Conservation (phyloP, 177 flowering plant genomes). For the Vitis hybrid region DNA sequence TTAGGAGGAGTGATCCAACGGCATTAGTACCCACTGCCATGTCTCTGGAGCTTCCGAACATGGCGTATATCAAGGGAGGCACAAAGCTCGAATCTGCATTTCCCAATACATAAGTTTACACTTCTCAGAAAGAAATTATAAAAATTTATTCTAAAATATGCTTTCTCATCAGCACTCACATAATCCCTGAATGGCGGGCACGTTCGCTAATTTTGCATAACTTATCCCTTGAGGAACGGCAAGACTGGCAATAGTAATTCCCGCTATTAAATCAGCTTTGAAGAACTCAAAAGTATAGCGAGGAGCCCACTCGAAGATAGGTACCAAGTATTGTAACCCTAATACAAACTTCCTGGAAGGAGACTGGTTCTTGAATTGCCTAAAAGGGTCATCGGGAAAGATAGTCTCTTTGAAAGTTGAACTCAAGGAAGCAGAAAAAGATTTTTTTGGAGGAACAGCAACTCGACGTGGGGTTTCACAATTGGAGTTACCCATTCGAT, state of each 20-base stretch:
- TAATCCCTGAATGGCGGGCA: conserved; percentile 76
- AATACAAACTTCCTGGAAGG: conserved; percentile 25
- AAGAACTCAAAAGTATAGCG: conserved; percentile 55
- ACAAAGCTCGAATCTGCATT: conserved; percentile 70
- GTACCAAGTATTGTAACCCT: conserved; percentile 61
- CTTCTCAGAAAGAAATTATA: not conserved
- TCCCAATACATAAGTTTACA: not conserved
- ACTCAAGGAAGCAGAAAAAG: conserved; percentile 37
- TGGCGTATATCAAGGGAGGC: conserved; percentile 69
- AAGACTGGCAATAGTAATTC: conserved; percentile 79
- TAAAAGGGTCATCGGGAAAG: conserved; percentile 87
- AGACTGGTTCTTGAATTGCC: conserved; percentile 61
- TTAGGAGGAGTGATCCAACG: conserved; percentile 51
- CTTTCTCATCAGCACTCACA: conserved; percentile 39
- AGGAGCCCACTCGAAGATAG: conserved; percentile 80
- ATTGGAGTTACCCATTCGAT: conserved; percentile 27
- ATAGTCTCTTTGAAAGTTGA: conserved; percentile 61
- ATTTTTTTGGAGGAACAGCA: conserved; percentile 51
- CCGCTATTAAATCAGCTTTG: conserved; percentile 66
- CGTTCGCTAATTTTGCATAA: conserved; percentile 66
- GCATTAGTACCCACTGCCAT: conserved; percentile 72
- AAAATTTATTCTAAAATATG: not conserved
- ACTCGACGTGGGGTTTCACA: conserved; percentile 35
- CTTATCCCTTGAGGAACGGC: conserved; percentile 91
- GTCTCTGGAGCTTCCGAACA: conserved; percentile 70